Conservation (phyloP, 2,329 filamentous ascomycete genomes). For the Penicillium sp. region DNA sequence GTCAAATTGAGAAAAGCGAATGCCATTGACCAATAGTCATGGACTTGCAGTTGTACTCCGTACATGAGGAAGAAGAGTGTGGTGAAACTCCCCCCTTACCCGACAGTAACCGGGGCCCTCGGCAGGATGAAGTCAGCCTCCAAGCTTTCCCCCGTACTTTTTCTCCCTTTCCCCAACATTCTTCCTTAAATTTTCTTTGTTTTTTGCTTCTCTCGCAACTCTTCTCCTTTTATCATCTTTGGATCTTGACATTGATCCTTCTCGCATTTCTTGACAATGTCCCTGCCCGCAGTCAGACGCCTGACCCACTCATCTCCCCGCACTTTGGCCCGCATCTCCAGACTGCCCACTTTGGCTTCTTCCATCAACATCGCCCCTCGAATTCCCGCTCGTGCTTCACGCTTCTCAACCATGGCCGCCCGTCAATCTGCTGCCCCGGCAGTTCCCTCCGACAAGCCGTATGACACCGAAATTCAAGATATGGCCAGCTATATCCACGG, state of each 20-base stretch:
- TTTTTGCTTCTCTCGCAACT: slow-evolving; percentile 17
- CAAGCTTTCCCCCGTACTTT: slow-evolving; percentile 8
- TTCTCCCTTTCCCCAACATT: slow-evolving; percentile 13
- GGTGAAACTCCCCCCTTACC: slow-evolving; percentile 3
- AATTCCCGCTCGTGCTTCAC: slow-evolving; percentile 23
- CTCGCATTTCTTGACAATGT: slow-evolving; percentile 34
- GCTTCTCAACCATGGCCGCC: slow-evolving; percentile 47
- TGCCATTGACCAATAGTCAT: background rate
- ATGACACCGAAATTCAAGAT: slow-evolving; percentile 91
- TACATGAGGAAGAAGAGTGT: background rate
- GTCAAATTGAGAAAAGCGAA: background rate
- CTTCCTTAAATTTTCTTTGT: slow-evolving; percentile 1
- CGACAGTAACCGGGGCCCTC: slow-evolving; percentile 29
- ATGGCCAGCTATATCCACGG: slow-evolving; percentile 95
- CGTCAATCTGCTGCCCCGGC: slow-evolving; percentile 41
- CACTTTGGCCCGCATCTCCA: slow-evolving; percentile 49
- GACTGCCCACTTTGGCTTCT: slow-evolving; percentile 28
- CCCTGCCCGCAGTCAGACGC: slow-evolving; percentile 45
- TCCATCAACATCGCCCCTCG: slow-evolving; percentile 24
- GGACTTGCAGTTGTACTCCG: background rate
- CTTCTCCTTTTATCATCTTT: background rate
- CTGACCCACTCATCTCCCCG: slow-evolving; percentile 43
- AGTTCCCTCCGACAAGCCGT: slow-evolving; percentile 54
- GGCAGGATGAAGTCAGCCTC: slow-evolving; percentile 26
- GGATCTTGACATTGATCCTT: background rate